Percentiles rank a stretch among this genome's conserved stretches.
Conservation (phyloP, 768 basidiomycete species). For the Zangia roseola region DNA sequence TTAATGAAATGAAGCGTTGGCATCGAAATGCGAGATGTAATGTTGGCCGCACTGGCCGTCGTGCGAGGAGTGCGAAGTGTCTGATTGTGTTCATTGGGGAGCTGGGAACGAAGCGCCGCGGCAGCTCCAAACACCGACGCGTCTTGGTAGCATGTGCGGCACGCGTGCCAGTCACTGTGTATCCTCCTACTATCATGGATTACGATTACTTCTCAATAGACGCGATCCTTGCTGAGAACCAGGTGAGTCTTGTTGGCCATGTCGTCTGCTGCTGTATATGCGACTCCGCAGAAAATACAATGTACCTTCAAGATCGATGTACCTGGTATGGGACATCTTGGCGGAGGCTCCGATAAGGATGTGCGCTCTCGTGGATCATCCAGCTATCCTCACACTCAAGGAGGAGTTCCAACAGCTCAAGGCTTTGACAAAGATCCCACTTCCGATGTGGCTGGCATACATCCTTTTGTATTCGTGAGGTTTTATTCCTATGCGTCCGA, state of each 20-base stretch:
- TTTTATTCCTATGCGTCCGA: neutral
- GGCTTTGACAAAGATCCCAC: constrained; percentile 68
- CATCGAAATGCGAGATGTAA: constrained; percentile 6
- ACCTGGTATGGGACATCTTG: constrained; percentile 84
- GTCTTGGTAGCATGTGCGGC: no score
- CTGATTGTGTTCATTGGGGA: constrained; percentile 22
- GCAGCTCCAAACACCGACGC: constrained; percentile 19
- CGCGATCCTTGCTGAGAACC: constrained; percentile 88
- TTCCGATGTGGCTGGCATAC: constrained; percentile 92
- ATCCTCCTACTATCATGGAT: constrained; percentile 54
- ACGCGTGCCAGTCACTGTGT: no score
- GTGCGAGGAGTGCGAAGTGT: constrained; percentile 14
- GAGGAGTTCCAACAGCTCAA: constrained; percentile 56
- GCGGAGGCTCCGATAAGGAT: constrained; percentile 81
- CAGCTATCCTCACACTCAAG: constrained; percentile 6
- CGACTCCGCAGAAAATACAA: constrained; percentile 71
- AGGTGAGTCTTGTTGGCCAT: constrained; percentile 43
- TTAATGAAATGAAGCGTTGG: constrained; percentile 32
- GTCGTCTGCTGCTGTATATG: neutral
- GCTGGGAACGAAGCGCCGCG: neutral
- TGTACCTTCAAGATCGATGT: constrained; percentile 90
- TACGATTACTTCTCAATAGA: constrained; percentile 92
- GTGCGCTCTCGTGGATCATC: constrained; percentile 42
- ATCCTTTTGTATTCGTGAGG: constrained; percentile 77
- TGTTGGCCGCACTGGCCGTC: constrained; percentile 14